phyloP scores from a whole-genome alignment of 768 basidiomycete species.

The Trametes elegans region DNA sequence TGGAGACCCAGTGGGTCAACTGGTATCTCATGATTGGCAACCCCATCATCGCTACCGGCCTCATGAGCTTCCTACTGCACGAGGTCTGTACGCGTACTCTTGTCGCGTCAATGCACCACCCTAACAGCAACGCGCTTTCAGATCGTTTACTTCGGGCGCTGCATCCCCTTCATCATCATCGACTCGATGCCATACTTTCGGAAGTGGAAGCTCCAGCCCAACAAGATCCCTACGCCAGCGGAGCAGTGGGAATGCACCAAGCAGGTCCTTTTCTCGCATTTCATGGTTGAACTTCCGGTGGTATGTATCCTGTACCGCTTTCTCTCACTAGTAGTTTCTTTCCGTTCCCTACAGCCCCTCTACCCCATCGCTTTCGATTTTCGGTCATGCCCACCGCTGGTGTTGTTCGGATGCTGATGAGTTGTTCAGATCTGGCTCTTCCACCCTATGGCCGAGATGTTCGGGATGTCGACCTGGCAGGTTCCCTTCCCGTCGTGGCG shows the following conservation, averaged over 20 bases:
- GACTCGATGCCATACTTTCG: slow-evolving; percentile 93
- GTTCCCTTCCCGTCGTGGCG: slow-evolving; percentile 82
- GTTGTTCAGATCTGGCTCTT: slow-evolving; percentile 95
- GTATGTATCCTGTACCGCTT: slow-evolving; percentile 58
- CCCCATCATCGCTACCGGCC: slow-evolving; percentile 88
- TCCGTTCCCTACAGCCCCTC: no score
- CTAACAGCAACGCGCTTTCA: slow-evolving; percentile 29
- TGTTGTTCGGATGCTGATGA: background rate
- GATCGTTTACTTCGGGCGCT: slow-evolving; percentile 96
- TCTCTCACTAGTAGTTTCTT: no score
- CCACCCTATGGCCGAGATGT: slow-evolving; percentile 82
- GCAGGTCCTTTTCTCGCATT: slow-evolving; percentile 90
- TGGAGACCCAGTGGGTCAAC: slow-evolving; percentile 78
- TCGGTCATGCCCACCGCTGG: no score
- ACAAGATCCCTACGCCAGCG: slow-evolving; percentile 70
- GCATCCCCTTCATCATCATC: slow-evolving; percentile 93
- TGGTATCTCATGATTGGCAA: slow-evolving; percentile 90
- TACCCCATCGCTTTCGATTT: no score
- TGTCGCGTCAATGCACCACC: background rate
- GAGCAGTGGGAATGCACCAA: slow-evolving; percentile 98
- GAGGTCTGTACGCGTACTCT: slow-evolving; percentile 58
- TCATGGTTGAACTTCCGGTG: slow-evolving; percentile 90
- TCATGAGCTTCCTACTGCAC: slow-evolving; percentile 90
- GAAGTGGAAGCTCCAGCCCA: slow-evolving; percentile 90
- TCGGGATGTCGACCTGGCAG: slow-evolving; percentile 91